phyloP scores from a whole-genome alignment of 306 rosid genomes.

The Castanea crenata region DNA sequence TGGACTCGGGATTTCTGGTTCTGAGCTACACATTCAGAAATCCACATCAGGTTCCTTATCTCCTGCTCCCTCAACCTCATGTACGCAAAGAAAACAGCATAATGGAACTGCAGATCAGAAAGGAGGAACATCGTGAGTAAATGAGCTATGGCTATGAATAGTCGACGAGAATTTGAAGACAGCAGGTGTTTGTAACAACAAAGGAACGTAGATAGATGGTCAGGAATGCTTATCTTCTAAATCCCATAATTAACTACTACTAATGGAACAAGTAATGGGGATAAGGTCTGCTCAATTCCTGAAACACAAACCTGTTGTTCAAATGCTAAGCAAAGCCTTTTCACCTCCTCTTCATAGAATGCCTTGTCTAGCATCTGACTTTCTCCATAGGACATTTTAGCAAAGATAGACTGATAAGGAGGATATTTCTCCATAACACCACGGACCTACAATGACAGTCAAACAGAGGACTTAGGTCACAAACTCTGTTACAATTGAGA shows the following conservation, averaged over 20 bases:
- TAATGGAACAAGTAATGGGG: background rate
- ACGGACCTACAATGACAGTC: constrained; percentile 62
- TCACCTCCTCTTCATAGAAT: constrained; percentile 99
- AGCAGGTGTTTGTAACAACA: background rate
- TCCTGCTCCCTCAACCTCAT: constrained; percentile 99
- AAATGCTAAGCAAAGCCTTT: constrained; percentile 90
- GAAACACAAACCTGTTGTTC: constrained; percentile 78
- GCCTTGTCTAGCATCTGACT: constrained; percentile 98
- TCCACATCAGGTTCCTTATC: constrained; percentile 97
- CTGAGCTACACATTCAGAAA: constrained; percentile 96
- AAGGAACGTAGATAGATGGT: background rate
- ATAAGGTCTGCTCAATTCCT: background rate
- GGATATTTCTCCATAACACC: constrained; percentile 91
- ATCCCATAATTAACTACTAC: background rate
- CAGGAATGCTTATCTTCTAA: background rate
- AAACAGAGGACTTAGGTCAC: constrained; percentile 16
- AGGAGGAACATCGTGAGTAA: constrained; percentile 7
- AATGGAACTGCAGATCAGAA: constrained; percentile 76
- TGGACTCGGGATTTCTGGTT: constrained; percentile 98
- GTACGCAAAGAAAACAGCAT: constrained; percentile 91
- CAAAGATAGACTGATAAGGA: constrained; percentile 85
- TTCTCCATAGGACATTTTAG: constrained; percentile 91
- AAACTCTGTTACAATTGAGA: background rate
- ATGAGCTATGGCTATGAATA: background rate
- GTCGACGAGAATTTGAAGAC: background rate